Conservation (phyloP, 2,329 filamentous ascomycete genomes). For the Calonectria multiphialidica region DNA sequence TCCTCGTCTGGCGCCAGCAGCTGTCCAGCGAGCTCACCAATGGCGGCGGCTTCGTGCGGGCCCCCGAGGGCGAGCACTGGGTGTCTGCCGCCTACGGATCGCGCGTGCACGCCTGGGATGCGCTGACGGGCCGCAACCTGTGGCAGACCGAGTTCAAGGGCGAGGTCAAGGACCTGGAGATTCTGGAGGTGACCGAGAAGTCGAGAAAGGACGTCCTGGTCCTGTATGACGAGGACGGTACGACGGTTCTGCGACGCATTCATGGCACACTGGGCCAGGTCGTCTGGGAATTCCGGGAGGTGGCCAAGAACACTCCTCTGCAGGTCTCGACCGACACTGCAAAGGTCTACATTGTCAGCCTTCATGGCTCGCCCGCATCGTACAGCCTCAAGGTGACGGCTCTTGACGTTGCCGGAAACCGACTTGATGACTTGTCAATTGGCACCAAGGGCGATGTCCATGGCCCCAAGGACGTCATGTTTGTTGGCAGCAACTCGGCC, state of each 20-base stretch:
- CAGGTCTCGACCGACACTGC: slow-evolving; percentile 79
- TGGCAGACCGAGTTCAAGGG: slow-evolving; percentile 78
- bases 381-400: slow-evolving; percentile 82
- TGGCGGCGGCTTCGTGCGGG: slow-evolving; percentile 69
- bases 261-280: slow-evolving; percentile 78
- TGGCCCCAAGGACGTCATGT: slow-evolving; percentile 73
- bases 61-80: slow-evolving; percentile 83
- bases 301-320: slow-evolving; percentile 77
- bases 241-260: slow-evolving; percentile 75
- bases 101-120: slow-evolving; percentile 85
- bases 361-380: slow-evolving; percentile 77
- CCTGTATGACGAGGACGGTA: slow-evolving; percentile 71
- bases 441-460: slow-evolving; percentile 81
- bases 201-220: slow-evolving; percentile 78
- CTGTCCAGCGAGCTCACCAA: slow-evolving; percentile 66
- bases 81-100: slow-evolving; percentile 80
- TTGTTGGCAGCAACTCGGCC: slow-evolving; percentile 81
- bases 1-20: slow-evolving; percentile 87
- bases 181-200: slow-evolving; percentile 77
- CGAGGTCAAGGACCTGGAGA: slow-evolving; percentile 77
- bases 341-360: slow-evolving; percentile 81
- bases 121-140: slow-evolving; percentile 80
- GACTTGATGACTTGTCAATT: slow-evolving; percentile 77
- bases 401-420: slow-evolving; percentile 79
- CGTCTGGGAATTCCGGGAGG: slow-evolving; percentile 83